Evolutionary conservation across 441 rosid species (phyloP), one percentile per base, ranked within the genome.

Genomic region (Flueggea neowawraea): DNA sequence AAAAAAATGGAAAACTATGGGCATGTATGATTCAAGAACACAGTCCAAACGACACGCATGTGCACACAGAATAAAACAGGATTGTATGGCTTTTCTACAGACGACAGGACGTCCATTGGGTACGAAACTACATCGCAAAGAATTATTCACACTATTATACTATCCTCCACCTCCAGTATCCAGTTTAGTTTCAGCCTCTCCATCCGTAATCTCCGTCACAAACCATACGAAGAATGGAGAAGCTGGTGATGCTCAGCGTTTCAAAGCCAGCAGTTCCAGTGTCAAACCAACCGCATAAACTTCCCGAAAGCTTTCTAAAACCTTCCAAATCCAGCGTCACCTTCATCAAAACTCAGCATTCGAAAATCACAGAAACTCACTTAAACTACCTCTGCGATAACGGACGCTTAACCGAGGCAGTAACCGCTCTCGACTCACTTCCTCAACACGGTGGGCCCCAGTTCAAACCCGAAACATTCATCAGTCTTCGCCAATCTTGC

Each of bases 401-500:
- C 12, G 92, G 91, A 15, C 80, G 78, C 69, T 67, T 89, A 11
- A 32, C 17, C 16, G 95, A 89, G 64, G 97, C 95, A 55, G 61
- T 87, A 54, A 59, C 63, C 36, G 87, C 69, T 67, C 80, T 89
- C 1, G 87, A 82, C 59, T 75, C 83, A 43, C 32, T 87, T 54
- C 74, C 84, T 56, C 80, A 65, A 58, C 62, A 56, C 61, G 87
- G 83, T 63, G 87, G 84, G 28, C 62, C 78, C 59, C 80, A 79
- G 84, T 71, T 90, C 8, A 75, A 70, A 53, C 61, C 86, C 58
- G 72, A 70, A 50, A 81, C 94, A 52, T 90, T 73, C 75, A 66
- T 79, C 39, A 69, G 73, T 16, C 73, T 90, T 49, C 67, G 85
- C 55, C 89, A 93, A 36, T 64, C 86, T 3, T 91, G 96, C 75